These are phyloP conservation scores for Phytophthora boehmeriae DNA, from an alignment of 352 stramenopile species.

Conservation along the genomic window DNA sequence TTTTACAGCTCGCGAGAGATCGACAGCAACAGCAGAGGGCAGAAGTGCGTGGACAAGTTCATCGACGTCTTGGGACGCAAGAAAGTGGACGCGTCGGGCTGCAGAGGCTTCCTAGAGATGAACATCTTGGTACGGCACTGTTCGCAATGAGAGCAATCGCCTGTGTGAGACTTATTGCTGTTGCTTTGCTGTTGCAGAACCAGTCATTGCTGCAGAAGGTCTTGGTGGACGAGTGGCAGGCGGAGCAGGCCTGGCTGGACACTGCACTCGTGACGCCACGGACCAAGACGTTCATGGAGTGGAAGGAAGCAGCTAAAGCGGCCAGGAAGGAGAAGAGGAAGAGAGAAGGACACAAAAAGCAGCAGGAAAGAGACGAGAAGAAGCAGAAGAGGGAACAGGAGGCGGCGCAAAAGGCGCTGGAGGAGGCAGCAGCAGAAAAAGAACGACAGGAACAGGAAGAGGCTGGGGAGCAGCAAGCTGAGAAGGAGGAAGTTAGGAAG, in stretches of 20 bases:
- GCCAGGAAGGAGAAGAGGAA: slow-evolving; percentile 66
- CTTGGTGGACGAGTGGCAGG: slow-evolving; percentile 73
- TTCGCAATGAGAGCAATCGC: not conserved
- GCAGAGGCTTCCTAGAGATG: slow-evolving; percentile 83
- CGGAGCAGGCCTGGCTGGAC: slow-evolving; percentile 64
- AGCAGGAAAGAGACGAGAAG: slow-evolving; percentile 45
- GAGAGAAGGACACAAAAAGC: slow-evolving; percentile 53
- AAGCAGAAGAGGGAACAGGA: slow-evolving; percentile 45
- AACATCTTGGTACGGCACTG: slow-evolving; percentile 62
- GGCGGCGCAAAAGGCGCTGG: slow-evolving; percentile 4
- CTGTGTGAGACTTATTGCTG: not conserved
- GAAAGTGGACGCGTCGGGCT: slow-evolving; percentile 35
- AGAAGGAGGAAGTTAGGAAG: not conserved
- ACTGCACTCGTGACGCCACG: slow-evolving; percentile 49
- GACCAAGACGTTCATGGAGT: slow-evolving; percentile 67
- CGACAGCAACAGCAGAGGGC: slow-evolving; percentile 60
- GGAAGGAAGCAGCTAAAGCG: slow-evolving; percentile 69
- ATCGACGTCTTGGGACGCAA: slow-evolving; percentile 75
- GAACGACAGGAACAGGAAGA: slow-evolving; percentile 2
- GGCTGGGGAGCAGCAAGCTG: not conserved
- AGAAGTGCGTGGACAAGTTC: slow-evolving; percentile 75
- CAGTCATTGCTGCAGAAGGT: slow-evolving; percentile 60
- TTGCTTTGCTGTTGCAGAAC: slow-evolving; percentile 34
- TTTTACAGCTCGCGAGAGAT: slow-evolving; percentile 54
- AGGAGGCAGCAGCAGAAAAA: not conserved